Conservation (phyloP, 2,329 filamentous ascomycete species). For the Talaromyces sp. region DNA sequence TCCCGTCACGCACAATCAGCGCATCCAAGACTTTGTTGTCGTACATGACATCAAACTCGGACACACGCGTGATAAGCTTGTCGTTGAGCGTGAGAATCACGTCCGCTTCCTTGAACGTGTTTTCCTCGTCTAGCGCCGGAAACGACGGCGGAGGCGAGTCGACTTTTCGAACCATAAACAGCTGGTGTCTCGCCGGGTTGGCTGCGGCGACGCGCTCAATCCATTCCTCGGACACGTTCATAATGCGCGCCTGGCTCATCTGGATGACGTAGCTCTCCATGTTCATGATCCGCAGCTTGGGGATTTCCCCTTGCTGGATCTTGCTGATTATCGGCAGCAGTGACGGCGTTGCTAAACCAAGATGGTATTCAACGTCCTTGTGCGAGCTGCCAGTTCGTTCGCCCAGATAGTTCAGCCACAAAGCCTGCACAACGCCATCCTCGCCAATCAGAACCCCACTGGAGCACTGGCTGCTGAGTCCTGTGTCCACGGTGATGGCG, state of each 20-base stretch:
- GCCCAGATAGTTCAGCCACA: conserved; percentile 96
- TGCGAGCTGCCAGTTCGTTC: conserved; percentile 73
- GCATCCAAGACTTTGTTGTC: conserved; percentile 76
- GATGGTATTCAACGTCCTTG: conserved; percentile 93
- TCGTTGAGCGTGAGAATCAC: conserved; percentile 87
- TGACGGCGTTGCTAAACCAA: conserved; percentile 83
- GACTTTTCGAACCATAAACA: conserved; percentile 97
- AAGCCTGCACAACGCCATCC: conserved; percentile 85
- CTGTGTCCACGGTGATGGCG: conserved; percentile 94
- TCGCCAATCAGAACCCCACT: conserved; percentile 87
- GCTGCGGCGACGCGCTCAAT: conserved; percentile 82
- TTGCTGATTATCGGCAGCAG: conserved; percentile 82
- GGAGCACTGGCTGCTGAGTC: conserved; percentile 82
- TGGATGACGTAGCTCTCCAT: conserved; percentile 93
- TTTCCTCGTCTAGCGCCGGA: conserved; percentile 23
- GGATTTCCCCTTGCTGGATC: conserved; percentile 72
- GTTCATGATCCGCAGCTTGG: conserved; percentile 82
- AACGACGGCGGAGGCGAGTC: conserved; percentile 51
- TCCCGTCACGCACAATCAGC: conserved; percentile 76
- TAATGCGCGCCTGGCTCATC: conserved; percentile 94
- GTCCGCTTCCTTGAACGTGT: conserved; percentile 78
- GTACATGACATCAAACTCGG: conserved; percentile 96
- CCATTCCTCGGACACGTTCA: conserved; percentile 96
- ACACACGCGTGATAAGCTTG: conserved; percentile 86
- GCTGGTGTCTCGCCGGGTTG: conserved; percentile 87